A percentile compares a stretch with the other conserved stretches of the same genome.
Evolutionary conservation across 345 rosid species (phyloP).

Genomic region (Trapa incisa): DNA sequence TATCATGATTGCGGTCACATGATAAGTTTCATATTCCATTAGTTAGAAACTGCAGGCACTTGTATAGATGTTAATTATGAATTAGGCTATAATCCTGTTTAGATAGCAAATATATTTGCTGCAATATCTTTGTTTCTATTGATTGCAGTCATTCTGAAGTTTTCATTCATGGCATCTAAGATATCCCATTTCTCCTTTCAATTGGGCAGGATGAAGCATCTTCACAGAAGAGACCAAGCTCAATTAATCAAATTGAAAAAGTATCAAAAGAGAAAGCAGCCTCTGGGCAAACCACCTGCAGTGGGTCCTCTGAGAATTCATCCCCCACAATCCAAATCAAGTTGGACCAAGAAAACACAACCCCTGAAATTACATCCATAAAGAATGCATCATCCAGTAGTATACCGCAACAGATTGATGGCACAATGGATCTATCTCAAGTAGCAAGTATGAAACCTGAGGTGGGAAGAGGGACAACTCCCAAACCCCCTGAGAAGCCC

Average conservation of each 20-base stretch:
- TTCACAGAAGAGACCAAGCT: conserved; percentile 24
- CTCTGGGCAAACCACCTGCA: conserved; percentile 40
- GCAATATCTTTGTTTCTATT: neutral
- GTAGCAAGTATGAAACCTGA: conserved; percentile 28
- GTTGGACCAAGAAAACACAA: conserved; percentile 29
- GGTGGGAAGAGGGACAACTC: conserved; percentile 26
- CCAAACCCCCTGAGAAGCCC: conserved; percentile 35
- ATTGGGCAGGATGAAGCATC: conserved; percentile 18
- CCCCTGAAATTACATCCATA: conserved; percentile 20
- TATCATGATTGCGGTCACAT: too few relatives aligned
- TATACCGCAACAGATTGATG: conserved; percentile 34
- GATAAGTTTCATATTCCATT: too few relatives aligned
- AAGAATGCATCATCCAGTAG: conserved; percentile 27
- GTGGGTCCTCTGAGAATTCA: conserved; percentile 27
- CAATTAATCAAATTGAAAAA: conserved; percentile 29
- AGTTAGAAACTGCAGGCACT: neutral
- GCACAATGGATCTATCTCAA: conserved; percentile 22
- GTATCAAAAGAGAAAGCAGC: conserved; percentile 49
- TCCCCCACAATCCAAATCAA: conserved; percentile 27
- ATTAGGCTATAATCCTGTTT: neutral
- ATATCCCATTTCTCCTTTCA: neutral
- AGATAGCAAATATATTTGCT: neutral
- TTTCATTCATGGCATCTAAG: neutral
- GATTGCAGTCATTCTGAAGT: neutral
- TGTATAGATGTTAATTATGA: neutral